Conservation (phyloP, 2,329 filamentous ascomycete genomes). For the Didymella exigua region DNA sequence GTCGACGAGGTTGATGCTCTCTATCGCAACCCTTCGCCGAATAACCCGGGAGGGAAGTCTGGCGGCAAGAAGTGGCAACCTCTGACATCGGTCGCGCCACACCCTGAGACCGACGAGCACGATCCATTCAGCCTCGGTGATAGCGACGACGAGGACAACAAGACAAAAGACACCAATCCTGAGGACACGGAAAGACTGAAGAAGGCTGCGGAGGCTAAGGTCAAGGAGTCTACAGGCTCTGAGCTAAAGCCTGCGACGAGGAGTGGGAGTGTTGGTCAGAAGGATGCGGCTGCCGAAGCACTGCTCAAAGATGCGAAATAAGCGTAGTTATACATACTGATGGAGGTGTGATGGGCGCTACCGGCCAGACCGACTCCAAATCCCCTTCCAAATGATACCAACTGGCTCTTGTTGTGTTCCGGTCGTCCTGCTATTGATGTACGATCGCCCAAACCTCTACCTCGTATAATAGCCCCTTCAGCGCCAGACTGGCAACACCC, state of each 20-base stretch:
- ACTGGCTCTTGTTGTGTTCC: background rate
- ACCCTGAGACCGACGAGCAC: constrained; percentile 79
- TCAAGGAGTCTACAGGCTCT: constrained; percentile 26
- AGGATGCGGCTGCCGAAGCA: constrained; percentile 55
- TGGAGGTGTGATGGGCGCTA: background rate
- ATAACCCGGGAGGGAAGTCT: constrained; percentile 40
- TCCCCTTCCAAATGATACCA: constrained; percentile 1
- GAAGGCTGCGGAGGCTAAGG: constrained; percentile 52
- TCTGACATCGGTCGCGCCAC: constrained; percentile 81
- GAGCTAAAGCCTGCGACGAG: constrained; percentile 48
- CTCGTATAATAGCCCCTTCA: constrained; percentile 41
- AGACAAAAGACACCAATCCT: constrained; percentile 65
- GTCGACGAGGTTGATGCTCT: constrained; percentile 80
- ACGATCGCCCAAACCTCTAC: constrained; percentile 43
- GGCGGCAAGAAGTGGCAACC: constrained; percentile 98
- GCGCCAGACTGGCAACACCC: constrained; percentile 43
- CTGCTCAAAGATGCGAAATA: constrained; percentile 49
- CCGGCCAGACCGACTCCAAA: background rate
- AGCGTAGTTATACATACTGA: background rate
- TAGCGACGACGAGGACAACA: constrained; percentile 84
- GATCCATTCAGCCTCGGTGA: constrained; percentile 97
- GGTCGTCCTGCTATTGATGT: constrained; percentile 4
- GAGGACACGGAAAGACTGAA: constrained; percentile 60
- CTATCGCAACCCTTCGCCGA: constrained; percentile 61
- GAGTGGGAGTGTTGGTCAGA: constrained; percentile 51